A percentile compares a stretch with the other conserved stretches of the same genome.
Conservation (phyloP, 495 filamentous ascomycete genomes). For the Achaetomiella virescens region DNA sequence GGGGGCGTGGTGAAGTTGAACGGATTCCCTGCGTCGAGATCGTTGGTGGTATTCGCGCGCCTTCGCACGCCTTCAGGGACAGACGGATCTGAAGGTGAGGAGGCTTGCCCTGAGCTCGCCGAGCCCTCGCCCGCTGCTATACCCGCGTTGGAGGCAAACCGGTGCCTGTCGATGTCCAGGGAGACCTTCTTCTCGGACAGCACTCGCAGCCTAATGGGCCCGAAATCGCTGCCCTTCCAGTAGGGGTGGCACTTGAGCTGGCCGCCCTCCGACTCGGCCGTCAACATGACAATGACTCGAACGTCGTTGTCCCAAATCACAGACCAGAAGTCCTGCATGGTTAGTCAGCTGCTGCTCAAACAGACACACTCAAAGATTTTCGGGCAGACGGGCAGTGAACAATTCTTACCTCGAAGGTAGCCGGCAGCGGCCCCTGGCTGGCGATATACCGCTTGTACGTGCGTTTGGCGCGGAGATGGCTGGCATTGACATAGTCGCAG, state of each 20-base stretch:
- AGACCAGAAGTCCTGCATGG: conserved; percentile 92
- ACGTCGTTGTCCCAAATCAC: conserved; percentile 96
- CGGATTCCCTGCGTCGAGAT: conserved; percentile 19
- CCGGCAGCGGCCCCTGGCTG: conserved; percentile 86
- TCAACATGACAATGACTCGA: conserved; percentile 90
- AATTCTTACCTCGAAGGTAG: conserved; percentile 76
- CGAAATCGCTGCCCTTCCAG: conserved; percentile 78
- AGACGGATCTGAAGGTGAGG: conserved; percentile 16
- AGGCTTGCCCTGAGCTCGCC: conserved; percentile 16
- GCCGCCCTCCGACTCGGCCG: conserved; percentile 90
- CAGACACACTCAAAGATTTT: not conserved
- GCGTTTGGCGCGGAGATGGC: conserved; percentile 66
- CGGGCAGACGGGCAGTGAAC: not conserved
- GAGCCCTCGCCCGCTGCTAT: conserved; percentile 10
- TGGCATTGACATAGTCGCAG: conserved; percentile 97
- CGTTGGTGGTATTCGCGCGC: conserved; percentile 40
- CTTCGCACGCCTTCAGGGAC: conserved; percentile 29
- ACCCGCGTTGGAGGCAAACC: conserved; percentile 16
- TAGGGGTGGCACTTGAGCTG: conserved; percentile 94
- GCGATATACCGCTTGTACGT: conserved; percentile 92
- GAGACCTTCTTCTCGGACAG: conserved; percentile 76
- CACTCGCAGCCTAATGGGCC: conserved; percentile 65
- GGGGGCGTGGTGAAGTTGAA: conserved; percentile 1
- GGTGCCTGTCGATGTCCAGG: conserved; percentile 57
- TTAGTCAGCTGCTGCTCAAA: conserved; percentile 31